phyloP scores from a whole-genome alignment of 345 rosid species.

The Moricandia arvensis region DNA sequence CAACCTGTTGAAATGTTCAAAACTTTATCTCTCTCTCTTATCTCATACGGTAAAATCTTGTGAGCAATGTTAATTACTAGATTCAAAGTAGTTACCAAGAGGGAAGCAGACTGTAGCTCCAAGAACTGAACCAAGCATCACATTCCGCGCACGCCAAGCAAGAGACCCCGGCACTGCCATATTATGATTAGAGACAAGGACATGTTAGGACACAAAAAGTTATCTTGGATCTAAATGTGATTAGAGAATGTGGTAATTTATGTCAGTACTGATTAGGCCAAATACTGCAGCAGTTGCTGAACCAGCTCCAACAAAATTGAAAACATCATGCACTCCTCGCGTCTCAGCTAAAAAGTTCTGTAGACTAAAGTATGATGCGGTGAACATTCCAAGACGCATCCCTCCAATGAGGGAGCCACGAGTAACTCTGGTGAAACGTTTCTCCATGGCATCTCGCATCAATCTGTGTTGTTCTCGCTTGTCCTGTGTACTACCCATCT shows the following conservation, averaged over 20 bases:
- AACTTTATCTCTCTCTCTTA: too few species aligned
- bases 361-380: constrained; percentile 73
- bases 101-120: constrained; percentile 83
- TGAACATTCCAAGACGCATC: constrained; percentile 87
- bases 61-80: too few species aligned
- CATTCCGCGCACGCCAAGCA: constrained; percentile 79
- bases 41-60: too few species aligned
- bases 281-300: constrained; percentile 92
- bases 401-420: constrained; percentile 93
- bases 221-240: background rate
- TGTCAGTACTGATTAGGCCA: constrained; percentile 68
- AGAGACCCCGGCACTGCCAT: constrained; percentile 82
- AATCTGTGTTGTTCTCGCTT: constrained; percentile 81
- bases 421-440: constrained; percentile 76
- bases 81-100: constrained; percentile 54
- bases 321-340: constrained; percentile 75
- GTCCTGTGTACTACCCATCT: constrained; percentile 91
- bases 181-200: constrained; percentile 2
- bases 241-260: background rate
- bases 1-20: too few species aligned
- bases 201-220: constrained; percentile 6
- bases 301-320: constrained; percentile 84
- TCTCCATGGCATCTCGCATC: constrained; percentile 98
- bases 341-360: constrained; percentile 82
- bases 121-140: constrained; percentile 69